phyloP scores from a whole-genome alignment of 768 basidiomycete genomes.

The Hygrocybe coccinea region DNA sequence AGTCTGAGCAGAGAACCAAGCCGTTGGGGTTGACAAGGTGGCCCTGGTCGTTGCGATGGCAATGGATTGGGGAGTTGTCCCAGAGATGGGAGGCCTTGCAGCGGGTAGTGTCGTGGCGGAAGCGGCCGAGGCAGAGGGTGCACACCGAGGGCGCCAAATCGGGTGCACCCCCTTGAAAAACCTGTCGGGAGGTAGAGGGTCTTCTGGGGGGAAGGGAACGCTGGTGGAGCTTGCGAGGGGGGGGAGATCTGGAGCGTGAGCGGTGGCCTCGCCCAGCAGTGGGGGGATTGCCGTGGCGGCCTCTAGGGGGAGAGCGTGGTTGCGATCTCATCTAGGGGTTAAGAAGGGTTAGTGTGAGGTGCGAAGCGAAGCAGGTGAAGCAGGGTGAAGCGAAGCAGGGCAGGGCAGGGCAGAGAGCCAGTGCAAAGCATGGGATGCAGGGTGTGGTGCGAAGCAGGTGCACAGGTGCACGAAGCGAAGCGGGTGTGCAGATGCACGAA shows the following conservation, averaged over 20 bases:
- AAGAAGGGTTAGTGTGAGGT: neutral
- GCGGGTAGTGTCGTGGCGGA: slow-evolving; percentile 17
- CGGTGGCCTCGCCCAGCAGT: neutral
- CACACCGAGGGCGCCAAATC: slow-evolving; percentile 20
- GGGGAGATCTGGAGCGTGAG: neutral
- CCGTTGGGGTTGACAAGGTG: slow-evolving; percentile 21
- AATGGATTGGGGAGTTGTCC: slow-evolving; percentile 12
- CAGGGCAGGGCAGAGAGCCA: too few species aligned
- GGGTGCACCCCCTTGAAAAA: neutral
- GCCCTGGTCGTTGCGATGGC: slow-evolving; percentile 14
- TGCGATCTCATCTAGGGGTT: neutral
- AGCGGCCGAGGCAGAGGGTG: slow-evolving; percentile 33
- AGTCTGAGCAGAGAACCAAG: slow-evolving; percentile 30
- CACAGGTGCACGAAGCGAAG: neutral
- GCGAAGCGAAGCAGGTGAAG: too few species aligned
- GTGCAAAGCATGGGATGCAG: too few species aligned
- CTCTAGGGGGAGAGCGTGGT: neutral
- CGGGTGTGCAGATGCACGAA: too few species aligned
- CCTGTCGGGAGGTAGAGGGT: neutral
- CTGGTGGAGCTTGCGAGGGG: too few species aligned
- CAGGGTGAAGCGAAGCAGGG: too few species aligned
- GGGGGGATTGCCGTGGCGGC: neutral
- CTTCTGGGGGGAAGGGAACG: neutral
- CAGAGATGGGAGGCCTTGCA: slow-evolving; percentile 20
- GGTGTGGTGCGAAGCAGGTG: neutral